These are phyloP conservation scores for Termitomyces sp. DNA, from an alignment of 768 basidiomycete genomes.

Conservation along the genomic window DNA sequence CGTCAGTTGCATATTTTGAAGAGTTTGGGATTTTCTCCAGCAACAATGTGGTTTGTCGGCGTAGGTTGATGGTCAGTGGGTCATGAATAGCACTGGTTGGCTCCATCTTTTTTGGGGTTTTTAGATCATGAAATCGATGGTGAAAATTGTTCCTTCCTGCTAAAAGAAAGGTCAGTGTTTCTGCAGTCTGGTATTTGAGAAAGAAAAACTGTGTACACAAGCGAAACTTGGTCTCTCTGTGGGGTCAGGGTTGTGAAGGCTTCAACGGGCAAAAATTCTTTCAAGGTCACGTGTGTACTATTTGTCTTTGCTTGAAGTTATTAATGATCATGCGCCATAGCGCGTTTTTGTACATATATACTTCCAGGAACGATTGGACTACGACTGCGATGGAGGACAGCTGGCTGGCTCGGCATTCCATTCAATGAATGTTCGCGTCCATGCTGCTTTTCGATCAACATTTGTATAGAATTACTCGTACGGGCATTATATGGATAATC, in stretches of 20 bases:
- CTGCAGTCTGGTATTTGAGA: too few relatives aligned
- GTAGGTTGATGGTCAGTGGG: constrained; percentile 59
- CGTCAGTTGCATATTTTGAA: constrained; percentile 34
- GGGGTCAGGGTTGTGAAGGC: background rate
- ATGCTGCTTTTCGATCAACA: too few relatives aligned
- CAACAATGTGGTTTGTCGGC: constrained; percentile 47
- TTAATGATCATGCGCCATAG: background rate
- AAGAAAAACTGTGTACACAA: background rate
- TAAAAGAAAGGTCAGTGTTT: background rate
- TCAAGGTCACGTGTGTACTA: background rate
- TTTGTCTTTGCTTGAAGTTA: background rate
- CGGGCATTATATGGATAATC: too few relatives aligned
- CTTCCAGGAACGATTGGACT: too few relatives aligned
- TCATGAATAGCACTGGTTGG: constrained; percentile 38
- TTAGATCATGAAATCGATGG: constrained; percentile 6
- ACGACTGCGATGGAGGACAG: too few relatives aligned
- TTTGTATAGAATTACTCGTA: too few relatives aligned
- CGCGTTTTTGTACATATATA: too few relatives aligned
- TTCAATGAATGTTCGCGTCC: too few relatives aligned
- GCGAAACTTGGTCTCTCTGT: background rate
- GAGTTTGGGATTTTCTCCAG: constrained; percentile 40
- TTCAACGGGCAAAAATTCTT: background rate
- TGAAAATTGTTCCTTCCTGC: background rate
- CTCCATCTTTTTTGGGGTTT: constrained; percentile 14
- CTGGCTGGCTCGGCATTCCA: too few relatives aligned